Conservation (phyloP, 129 eudicot species). For the Helianthus tuberosus region DNA sequence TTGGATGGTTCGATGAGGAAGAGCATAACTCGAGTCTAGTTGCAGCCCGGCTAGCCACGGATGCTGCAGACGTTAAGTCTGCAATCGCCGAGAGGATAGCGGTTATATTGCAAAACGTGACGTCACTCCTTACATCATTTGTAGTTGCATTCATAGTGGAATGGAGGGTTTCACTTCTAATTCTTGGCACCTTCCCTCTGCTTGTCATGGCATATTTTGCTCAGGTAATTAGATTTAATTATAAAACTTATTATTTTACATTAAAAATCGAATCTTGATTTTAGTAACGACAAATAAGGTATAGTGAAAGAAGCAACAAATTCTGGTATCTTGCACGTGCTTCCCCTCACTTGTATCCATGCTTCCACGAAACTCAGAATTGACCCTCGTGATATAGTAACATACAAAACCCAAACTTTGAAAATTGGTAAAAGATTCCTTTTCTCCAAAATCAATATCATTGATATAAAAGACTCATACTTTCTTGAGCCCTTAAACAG, state of each 20-base stretch:
- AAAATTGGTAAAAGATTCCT: constrained; percentile 27
- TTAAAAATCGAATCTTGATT: constrained; percentile 39
- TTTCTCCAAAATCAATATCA: constrained; percentile 40
- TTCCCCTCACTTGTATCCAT: constrained; percentile 40
- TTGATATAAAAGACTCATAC: constrained; percentile 32
- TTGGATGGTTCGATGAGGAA: constrained; percentile 98
- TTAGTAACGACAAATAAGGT: constrained; percentile 47
- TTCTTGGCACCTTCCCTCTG: constrained; percentile 90
- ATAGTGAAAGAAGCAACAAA: constrained; percentile 33
- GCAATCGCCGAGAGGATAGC: constrained; percentile 95
- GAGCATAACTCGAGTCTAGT: constrained; percentile 94
- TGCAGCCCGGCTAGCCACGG: constrained; percentile 90
- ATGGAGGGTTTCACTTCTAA: constrained; percentile 98
- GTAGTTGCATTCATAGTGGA: constrained; percentile 94
- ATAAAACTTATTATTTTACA: not conserved
- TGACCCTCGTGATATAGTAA: constrained; percentile 17
- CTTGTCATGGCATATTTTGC: constrained; percentile 95
- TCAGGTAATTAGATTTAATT: constrained; percentile 55
- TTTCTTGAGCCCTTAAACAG: constrained; percentile 36
- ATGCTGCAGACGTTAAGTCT: constrained; percentile 95
- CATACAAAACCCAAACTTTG: constrained; percentile 11
- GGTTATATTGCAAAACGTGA: constrained; percentile 92
- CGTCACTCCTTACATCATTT: constrained; percentile 96
- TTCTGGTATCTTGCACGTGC: constrained; percentile 55
- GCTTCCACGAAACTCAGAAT: constrained; percentile 41